Evolutionary conservation across 768 basidiomycete genomes (phyloP).

Genomic region (Tremella yokohamensis): DNA sequence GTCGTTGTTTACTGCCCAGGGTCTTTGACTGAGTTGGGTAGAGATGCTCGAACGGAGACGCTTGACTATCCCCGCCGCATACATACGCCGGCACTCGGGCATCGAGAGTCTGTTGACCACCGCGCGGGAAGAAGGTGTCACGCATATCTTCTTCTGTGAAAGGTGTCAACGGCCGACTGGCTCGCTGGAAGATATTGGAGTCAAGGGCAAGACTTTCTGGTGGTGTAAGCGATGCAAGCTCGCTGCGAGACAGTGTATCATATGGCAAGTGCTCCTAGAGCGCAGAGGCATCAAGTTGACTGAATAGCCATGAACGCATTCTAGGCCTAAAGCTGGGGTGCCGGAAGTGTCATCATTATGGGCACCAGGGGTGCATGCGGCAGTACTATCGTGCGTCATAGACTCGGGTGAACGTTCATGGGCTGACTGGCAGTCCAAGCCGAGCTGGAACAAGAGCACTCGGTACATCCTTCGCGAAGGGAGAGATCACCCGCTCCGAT

Average conservation of each 20-base stretch:
- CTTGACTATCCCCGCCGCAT: conserved; percentile 26
- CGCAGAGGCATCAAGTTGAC: not conserved
- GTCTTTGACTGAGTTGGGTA: conserved; percentile 7
- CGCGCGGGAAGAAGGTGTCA: conserved; percentile 34
- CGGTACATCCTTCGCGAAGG: no score
- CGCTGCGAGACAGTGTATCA: conserved; percentile 30
- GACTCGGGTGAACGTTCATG: no score
- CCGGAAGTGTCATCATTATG: conserved; percentile 38
- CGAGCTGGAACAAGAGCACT: no score
- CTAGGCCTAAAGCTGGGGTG: conserved; percentile 40
- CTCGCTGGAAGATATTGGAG: conserved; percentile 34
- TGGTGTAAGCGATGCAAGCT: conserved; percentile 38
- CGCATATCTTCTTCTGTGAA: conserved; percentile 31
- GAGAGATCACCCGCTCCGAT: no score
- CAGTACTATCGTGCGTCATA: conserved; percentile 32
- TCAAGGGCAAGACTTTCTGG: conserved; percentile 33
- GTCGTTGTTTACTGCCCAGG: conserved; percentile 5
- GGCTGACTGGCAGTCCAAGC: no score
- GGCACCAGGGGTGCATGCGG: conserved; percentile 36
- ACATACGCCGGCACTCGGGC: conserved; percentile 27
- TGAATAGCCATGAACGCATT: conserved; percentile 20
- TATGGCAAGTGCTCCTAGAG: conserved; percentile 27
- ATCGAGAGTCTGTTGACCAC: conserved; percentile 26
- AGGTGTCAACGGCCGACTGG: conserved; percentile 37
- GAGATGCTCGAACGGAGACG: conserved; percentile 36